Conservation (phyloP, 345 rosid genomes). For the Firmiana major region DNA sequence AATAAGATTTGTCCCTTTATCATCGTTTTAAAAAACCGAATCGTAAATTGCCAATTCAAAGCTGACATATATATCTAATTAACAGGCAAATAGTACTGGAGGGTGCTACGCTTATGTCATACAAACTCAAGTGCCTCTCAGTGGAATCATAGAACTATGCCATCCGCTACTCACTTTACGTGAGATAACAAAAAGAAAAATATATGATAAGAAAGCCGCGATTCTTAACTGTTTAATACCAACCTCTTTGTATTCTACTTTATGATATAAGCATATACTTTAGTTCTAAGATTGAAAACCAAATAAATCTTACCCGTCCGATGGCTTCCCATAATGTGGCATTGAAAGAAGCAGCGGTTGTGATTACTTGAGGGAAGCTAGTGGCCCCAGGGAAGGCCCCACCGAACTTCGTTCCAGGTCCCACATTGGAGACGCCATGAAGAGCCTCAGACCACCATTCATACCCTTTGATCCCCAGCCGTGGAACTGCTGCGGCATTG, state of each 20-base stretch:
- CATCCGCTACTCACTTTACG: not conserved
- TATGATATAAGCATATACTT: not conserved
- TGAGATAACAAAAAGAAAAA: not conserved
- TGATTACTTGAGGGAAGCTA: constrained; percentile 91
- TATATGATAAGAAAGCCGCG: not conserved
- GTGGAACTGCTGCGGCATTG: constrained; percentile 65
- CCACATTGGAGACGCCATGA: constrained; percentile 84
- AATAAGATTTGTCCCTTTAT: not conserved
- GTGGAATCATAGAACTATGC: not conserved
- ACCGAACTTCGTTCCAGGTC: constrained; percentile 66
- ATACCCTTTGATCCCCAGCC: constrained; percentile 71
- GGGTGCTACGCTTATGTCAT: not conserved
- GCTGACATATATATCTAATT: not conserved
- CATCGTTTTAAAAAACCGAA: not conserved
- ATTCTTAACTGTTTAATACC: not conserved
- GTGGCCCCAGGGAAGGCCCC: constrained; percentile 72
- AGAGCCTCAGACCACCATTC: constrained; percentile 99
- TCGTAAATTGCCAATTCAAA: not conserved
- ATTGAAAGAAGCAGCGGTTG: constrained; percentile 85
- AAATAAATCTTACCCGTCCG: constrained; percentile 55
- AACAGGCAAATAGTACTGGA: not conserved
- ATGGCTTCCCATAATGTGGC: constrained; percentile 78
- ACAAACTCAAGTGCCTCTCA: no score
- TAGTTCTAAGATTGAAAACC: not conserved
- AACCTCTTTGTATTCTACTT: not conserved